Base-by-base conservation (phyloP, 805 yeast species). In the Spathaspora girioi region DNA sequence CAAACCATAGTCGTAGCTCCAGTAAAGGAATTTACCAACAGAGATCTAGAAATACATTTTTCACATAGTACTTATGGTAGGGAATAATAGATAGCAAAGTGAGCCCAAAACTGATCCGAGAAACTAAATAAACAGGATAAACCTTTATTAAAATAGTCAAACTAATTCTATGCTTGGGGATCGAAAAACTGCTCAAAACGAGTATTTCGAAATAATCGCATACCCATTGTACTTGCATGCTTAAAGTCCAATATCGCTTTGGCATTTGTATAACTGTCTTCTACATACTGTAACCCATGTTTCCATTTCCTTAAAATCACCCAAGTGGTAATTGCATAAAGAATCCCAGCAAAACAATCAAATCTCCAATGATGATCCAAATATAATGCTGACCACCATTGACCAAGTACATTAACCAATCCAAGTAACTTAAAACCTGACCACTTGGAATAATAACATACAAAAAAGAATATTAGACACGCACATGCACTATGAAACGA, bases 321-420 rank as follows among this genome's bases (percentile, higher is more conserved):
- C 63, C 78, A 82, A 23, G 72, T 59, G 11, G 65, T 31, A 4
- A 81, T 53, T 0, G 87, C 77, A 66, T 85, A 85, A 3, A 70
- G 31, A 60, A 80, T 63, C 8, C 89, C 89, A 14, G 71, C 70
- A 38, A 83, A 64, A 48, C 84, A 66, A 61, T 86, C 90, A 35
- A 84, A 64, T 53, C 88, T 72, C 78, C 84, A 86, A 64, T 85
- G 91, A 64, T 84, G 90, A 61, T 84, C 89, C 52, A 86, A 64
- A 59, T 86, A 86, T 68, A 85, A 81, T 2, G 89, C 82, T 20
- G 88, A 81, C 89, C 89, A 86, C 87, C 89, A 83, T 61, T 84
- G 89, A 32, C 81, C 60, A 1, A 71, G 52, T 7, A 84, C 79
- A 63, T 79, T 84, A 0, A 54, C 35, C 5, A 76, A 59, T 18